phyloP scores from a whole-genome alignment of 2,329 filamentous ascomycete genomes.

The Intubia oerlemansii region DNA sequence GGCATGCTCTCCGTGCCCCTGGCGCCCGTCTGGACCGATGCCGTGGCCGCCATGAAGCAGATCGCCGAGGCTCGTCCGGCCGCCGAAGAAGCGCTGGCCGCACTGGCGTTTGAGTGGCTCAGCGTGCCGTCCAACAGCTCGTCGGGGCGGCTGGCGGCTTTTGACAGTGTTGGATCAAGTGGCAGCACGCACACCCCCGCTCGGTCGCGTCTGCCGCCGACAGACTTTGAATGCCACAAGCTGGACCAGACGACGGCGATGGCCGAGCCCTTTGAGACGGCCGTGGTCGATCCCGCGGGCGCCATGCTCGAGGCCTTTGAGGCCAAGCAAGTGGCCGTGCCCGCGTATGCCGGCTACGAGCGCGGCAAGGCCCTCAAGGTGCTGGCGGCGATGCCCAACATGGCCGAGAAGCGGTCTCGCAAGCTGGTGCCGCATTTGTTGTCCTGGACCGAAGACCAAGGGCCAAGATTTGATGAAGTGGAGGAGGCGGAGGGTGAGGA shows the following conservation, averaged over 20 bases:
- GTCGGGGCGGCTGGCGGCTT: slow-evolving; percentile 26
- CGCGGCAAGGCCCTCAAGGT: slow-evolving; percentile 64
- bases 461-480: slow-evolving; percentile 1
- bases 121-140: slow-evolving; percentile 26
- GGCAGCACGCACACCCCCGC: too few species aligned
- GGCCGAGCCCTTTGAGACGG: slow-evolving; percentile 27
- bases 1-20: slow-evolving; percentile 74
- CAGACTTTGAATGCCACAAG: slow-evolving; percentile 74
- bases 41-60: slow-evolving; percentile 51
- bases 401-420: slow-evolving; percentile 75
- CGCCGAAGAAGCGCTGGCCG: slow-evolving; percentile 52
- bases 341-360: slow-evolving; percentile 30
- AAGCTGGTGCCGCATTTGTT: slow-evolving; percentile 71
- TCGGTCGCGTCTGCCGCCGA: slow-evolving; percentile 19
- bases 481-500: slow-evolving; percentile 15
- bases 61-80: slow-evolving; percentile 42
- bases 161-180: too few species aligned
- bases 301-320: slow-evolving; percentile 44
- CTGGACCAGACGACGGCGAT: slow-evolving; percentile 23
- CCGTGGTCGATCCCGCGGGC: slow-evolving; percentile 29
- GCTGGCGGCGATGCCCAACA: slow-evolving; percentile 45
- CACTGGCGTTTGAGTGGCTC: slow-evolving; percentile 63
- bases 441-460: slow-evolving; percentile 44
- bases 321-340: slow-evolving; percentile 33
- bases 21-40: slow-evolving; percentile 72